Evolutionary conservation across 2,329 filamentous ascomycete genomes (phyloP).

Genomic region (Orbilia ellipsospora): DNA sequence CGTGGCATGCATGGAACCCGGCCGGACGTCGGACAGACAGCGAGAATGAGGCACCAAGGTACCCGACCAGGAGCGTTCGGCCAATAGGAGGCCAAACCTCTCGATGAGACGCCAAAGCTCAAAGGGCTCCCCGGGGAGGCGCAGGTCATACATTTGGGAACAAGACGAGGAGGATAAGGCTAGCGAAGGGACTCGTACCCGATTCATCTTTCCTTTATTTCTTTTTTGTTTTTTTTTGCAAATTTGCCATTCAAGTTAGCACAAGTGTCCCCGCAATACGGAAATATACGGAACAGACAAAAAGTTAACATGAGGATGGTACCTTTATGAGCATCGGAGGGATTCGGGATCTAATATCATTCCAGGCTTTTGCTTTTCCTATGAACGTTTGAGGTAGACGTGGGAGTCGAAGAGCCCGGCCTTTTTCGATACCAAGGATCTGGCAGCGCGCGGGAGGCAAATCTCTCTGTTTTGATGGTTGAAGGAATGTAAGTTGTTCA

Average conservation of each 20-base stretch:
- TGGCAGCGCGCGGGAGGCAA: conserved; percentile 32
- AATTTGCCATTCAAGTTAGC: conserved; percentile 46
- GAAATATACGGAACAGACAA: conserved; percentile 44
- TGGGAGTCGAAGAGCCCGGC: conserved; percentile 25
- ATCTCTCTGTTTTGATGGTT: conserved; percentile 18
- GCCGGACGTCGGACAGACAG: conserved; percentile 44
- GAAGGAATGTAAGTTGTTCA: conserved; percentile 29
- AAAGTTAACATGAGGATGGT: conserved; percentile 19
- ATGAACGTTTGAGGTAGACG: conserved; percentile 2
- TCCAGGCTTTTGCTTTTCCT: not conserved
- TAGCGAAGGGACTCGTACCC: conserved; percentile 39
- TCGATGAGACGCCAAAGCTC: conserved; percentile 10
- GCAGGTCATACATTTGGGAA: not conserved
- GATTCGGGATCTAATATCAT: conserved; percentile 40
- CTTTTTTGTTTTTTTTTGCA: conserved; percentile 14
- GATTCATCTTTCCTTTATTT: conserved; percentile 33
- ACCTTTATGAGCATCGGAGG: conserved; percentile 38
- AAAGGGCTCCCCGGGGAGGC: conserved; percentile 3
- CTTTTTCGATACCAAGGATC: conserved; percentile 42
- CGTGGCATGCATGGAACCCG: conserved; percentile 25
- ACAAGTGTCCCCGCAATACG: conserved; percentile 51
- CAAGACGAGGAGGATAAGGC: conserved; percentile 15
- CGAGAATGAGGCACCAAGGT: conserved; percentile 9
- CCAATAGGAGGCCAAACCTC: conserved; percentile 32
- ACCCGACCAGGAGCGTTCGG: conserved; percentile 12